phyloP scores from a whole-genome alignment of 2,329 filamentous ascomycete species.

The Trichophyton schoenleinii region DNA sequence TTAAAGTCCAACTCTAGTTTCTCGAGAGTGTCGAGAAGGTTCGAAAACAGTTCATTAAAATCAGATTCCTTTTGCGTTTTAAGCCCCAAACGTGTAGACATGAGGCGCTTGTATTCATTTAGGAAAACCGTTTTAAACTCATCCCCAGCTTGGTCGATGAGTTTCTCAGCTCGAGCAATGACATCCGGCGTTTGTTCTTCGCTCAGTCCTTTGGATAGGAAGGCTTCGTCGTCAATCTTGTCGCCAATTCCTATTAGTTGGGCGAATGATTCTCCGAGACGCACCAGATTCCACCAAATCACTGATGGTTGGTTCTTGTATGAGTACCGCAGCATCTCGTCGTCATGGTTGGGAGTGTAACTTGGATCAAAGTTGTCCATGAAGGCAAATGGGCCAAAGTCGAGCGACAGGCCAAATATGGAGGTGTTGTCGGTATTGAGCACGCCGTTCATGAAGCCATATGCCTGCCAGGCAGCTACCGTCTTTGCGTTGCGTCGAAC shows the following conservation, averaged over 20 bases:
- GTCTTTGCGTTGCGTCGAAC: slow-evolving; percentile 72
- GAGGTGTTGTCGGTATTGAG: slow-evolving; percentile 97
- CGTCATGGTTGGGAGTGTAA: slow-evolving; percentile 96
- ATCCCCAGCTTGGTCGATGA: slow-evolving; percentile 69
- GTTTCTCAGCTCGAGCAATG: slow-evolving; percentile 63
- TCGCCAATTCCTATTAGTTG: slow-evolving; percentile 72
- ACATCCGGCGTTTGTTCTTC: slow-evolving; percentile 58
- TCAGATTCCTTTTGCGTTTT: slow-evolving; percentile 56
- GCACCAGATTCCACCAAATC: slow-evolving; percentile 97
- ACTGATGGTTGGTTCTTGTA: slow-evolving; percentile 92
- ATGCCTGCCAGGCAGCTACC: slow-evolving; percentile 90
- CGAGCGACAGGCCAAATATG: slow-evolving; percentile 73
- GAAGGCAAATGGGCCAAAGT: slow-evolving; percentile 95
- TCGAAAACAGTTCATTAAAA: slow-evolving; percentile 70
- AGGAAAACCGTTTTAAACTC: slow-evolving; percentile 84
- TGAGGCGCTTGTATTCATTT: slow-evolving; percentile 75
- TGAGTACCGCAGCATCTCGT: slow-evolving; percentile 71
- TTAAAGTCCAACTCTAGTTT: slow-evolving; percentile 81
- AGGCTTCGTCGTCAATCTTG: slow-evolving; percentile 57
- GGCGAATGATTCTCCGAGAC: slow-evolving; percentile 76
- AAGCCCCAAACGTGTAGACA: slow-evolving; percentile 68
- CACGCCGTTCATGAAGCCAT: slow-evolving; percentile 98
- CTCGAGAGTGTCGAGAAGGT: slow-evolving; percentile 69
- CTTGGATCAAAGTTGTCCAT: slow-evolving; percentile 90
- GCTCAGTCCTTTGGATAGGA: slow-evolving; percentile 58